Percentiles rank a stretch among this genome's conserved stretches.
Conservation (phyloP, 805 yeast genomes). For the Yamadazyma insecticola region DNA sequence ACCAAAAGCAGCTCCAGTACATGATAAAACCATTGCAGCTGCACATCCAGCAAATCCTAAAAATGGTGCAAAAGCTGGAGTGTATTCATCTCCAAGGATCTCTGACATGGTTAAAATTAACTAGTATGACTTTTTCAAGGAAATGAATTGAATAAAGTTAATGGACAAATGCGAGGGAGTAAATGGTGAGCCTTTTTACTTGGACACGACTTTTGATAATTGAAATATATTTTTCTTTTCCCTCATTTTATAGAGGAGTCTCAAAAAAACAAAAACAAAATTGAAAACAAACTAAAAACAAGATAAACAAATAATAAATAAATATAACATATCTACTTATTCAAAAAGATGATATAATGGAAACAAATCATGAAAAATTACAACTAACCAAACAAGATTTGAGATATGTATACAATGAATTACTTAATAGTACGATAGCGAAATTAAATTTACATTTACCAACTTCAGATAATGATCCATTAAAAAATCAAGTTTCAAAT, state of each 20-base stretch:
- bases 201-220: no score
- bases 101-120: constrained; percentile 4
- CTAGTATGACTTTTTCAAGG: neutral
- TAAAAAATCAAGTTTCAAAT: constrained; percentile 40
- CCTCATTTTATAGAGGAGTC: no score
- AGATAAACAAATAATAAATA: neutral
- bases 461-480: constrained; percentile 37
- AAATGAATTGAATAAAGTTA: neutral
- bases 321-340: no score
- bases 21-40: constrained; percentile 83
- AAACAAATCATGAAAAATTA: constrained; percentile 40
- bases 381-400: constrained; percentile 52
- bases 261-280: no score
- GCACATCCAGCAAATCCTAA: constrained; percentile 98
- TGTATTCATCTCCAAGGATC: constrained; percentile 46
- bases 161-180: neutral
- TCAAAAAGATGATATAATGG: constrained; percentile 3
- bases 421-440: constrained; percentile 36
- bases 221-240: no score
- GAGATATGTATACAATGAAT: constrained; percentile 40
- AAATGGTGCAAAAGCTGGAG: constrained; percentile 94
- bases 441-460: constrained; percentile 50
- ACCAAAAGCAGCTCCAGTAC: constrained; percentile 98
- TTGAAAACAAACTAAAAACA: no score
- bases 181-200: neutral